Evolutionary conservation across 495 filamentous ascomycete genomes (phyloP), one percentile per base, ranked within the genome.

Genomic region (Usnea hakonensis): DNA sequence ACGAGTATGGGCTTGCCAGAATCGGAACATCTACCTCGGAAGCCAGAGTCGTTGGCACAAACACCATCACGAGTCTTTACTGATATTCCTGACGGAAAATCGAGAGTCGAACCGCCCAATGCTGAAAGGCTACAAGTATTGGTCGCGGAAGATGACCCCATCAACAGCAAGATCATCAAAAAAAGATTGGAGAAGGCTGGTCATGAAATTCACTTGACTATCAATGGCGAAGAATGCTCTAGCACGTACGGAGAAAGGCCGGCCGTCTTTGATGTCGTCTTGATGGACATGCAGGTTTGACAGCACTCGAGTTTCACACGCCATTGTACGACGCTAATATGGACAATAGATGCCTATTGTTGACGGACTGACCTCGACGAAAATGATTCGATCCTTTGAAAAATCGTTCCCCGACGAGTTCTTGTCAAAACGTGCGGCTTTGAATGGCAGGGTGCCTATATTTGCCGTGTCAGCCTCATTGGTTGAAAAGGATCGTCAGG

Each of bases 261-360:
- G 2, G 68, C 67, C 46, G 71, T 59, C 19, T 95, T 87, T 67
- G 91, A 97, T 72, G 85, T 92, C n/a, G 78, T 97, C 21, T 78
- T 97, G 68, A 97, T 97, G 93, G 93, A 97, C 69, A 91, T 96
- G 76, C 91, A 96, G 79, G 90, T 90, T 32, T 32, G 48, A 30
- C n/a, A 28, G 48, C 67, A 68, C 79, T 74, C 36, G 32, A 13
- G 30, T 44, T 32, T 37, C 2, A 48, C 8, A 8, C 2, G 17
- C 19, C 33, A 23, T 41, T 46, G 3, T 46, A 38, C 37, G 6
- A 36, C 71, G 52, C 44, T 72, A 55, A 67, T 52, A 32, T 43
- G 23, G 44, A 11, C 41, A 3, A 13, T 65, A 93, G 87, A 97
- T 97, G 92, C 92, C 92, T 16, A 95, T 97, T 56, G 88, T 92